Conservation (phyloP, 139 green algal genomes). For the Desmodesmus armatus region DNA sequence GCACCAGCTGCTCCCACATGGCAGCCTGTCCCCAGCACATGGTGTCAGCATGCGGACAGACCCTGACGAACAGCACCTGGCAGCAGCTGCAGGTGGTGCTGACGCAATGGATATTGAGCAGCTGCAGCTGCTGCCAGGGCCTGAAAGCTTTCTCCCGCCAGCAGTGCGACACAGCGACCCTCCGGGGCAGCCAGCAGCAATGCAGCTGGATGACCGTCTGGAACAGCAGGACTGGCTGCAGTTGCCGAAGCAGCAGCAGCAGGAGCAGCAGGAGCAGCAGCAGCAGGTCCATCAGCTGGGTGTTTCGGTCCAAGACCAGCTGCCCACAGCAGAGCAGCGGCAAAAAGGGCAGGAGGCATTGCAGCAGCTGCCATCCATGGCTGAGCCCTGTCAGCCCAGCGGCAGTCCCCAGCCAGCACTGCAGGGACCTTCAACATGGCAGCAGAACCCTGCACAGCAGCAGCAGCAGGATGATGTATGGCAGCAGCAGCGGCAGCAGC, state of each 20-base stretch:
- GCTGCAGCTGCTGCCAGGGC: neutral
- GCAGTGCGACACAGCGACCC: too few relatives aligned
- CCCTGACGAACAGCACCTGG: neutral
- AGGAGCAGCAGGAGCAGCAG: neutral
- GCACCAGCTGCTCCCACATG: conserved; percentile 22
- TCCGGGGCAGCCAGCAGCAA: neutral
- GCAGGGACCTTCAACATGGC: neutral
- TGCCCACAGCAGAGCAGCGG: neutral
- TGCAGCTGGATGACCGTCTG: neutral
- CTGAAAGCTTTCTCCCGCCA: too few relatives aligned
- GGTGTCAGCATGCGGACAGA: too few relatives aligned
- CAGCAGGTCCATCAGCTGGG: neutral
- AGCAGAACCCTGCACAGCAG: neutral
- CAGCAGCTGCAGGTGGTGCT: neutral
- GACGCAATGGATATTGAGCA: neutral
- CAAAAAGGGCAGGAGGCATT: neutral
- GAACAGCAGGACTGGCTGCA: neutral
- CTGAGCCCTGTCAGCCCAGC: neutral
- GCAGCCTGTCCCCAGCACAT: too few relatives aligned
- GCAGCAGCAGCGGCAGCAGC: conserved; percentile 6
- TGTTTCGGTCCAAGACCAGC: neutral
- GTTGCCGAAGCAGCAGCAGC: neutral
- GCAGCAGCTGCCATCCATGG: neutral
- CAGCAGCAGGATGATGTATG: neutral
- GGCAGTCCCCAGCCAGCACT: neutral